phyloP scores from a whole-genome alignment of 148 eudicot genomes.

The Silene latifolia region DNA sequence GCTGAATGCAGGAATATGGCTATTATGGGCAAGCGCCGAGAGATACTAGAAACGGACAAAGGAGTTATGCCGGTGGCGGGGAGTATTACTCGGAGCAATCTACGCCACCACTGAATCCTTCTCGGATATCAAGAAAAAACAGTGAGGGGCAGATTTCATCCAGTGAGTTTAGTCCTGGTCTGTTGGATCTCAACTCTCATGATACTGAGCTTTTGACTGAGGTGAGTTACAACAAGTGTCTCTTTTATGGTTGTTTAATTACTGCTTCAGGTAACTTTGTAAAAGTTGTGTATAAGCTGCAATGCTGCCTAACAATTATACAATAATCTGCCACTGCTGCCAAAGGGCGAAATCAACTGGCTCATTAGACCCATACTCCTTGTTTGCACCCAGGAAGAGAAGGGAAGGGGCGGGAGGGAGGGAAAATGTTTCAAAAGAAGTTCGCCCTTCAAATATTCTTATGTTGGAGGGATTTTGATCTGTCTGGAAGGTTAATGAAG shows the following conservation, averaged over 20 bases:
- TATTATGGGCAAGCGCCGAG: slow-evolving; percentile 64
- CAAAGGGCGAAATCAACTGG: too few relatives aligned
- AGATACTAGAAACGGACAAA: background rate
- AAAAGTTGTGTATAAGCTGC: too few relatives aligned
- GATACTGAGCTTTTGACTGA: slow-evolving; percentile 90
- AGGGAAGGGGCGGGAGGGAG: too few relatives aligned
- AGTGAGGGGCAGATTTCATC: slow-evolving; percentile 39
- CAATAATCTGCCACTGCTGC: too few relatives aligned
- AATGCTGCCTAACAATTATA: too few relatives aligned
- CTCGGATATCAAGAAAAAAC: slow-evolving; percentile 49
- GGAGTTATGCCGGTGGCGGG: background rate
- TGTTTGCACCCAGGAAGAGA: too few relatives aligned
- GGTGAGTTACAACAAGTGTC: slow-evolving; percentile 31
- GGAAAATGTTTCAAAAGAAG: too few relatives aligned
- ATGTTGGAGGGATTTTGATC: too few relatives aligned
- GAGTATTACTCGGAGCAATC: slow-evolving; percentile 35
- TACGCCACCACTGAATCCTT: slow-evolving; percentile 54
- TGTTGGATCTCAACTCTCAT: background rate
- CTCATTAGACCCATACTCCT: too few relatives aligned
- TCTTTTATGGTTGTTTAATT: background rate
- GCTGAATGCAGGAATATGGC: slow-evolving; percentile 55
- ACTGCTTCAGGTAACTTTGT: background rate
- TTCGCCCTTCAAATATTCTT: too few relatives aligned
- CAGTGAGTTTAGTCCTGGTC: background rate
- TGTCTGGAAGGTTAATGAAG: too few relatives aligned